phyloP scores from a whole-genome alignment of 768 basidiomycete genomes.

The Mycena haematopus region DNA sequence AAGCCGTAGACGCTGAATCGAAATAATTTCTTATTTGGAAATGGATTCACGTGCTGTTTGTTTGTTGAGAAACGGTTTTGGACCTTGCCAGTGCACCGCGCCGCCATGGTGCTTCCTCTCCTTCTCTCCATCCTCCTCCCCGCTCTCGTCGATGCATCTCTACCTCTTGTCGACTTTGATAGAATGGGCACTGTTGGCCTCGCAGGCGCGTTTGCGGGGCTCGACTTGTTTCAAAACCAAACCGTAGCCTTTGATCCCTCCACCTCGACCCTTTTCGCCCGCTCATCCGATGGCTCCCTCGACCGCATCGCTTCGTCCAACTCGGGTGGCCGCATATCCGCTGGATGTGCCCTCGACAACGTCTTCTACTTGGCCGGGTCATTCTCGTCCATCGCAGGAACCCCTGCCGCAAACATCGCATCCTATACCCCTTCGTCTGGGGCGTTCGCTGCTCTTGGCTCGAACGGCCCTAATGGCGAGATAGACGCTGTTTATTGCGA shows the following conservation, averaged over 20 bases:
- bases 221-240: constrained; percentile 75
- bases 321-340: constrained; percentile 74
- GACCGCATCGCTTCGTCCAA: constrained; percentile 79
- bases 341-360: constrained; percentile 74
- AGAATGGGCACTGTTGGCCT: constrained; percentile 93
- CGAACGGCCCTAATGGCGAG: constrained; percentile 74
- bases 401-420: constrained; percentile 72
- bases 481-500: constrained; percentile 86
- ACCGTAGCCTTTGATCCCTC: constrained; percentile 70
- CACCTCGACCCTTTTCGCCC: constrained; percentile 73
- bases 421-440: constrained; percentile 70
- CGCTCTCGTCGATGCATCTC: constrained; percentile 45
- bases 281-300: constrained; percentile 69
- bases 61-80: constrained; percentile 4
- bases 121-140: constrained; percentile 37
- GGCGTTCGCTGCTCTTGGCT: constrained; percentile 67
- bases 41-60: constrained; percentile 14
- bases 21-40: background rate
- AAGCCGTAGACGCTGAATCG: background rate
- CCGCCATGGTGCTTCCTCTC: constrained; percentile 28
- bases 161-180: constrained; percentile 70
- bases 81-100: constrained; percentile 11
- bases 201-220: constrained; percentile 86
- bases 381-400: constrained; percentile 74
- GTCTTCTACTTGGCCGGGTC: constrained; percentile 83